Base-by-base conservation (phyloP, 2,329 filamentous ascomycete genomes). In the Ophiosphaerella herpotricha region DNA sequence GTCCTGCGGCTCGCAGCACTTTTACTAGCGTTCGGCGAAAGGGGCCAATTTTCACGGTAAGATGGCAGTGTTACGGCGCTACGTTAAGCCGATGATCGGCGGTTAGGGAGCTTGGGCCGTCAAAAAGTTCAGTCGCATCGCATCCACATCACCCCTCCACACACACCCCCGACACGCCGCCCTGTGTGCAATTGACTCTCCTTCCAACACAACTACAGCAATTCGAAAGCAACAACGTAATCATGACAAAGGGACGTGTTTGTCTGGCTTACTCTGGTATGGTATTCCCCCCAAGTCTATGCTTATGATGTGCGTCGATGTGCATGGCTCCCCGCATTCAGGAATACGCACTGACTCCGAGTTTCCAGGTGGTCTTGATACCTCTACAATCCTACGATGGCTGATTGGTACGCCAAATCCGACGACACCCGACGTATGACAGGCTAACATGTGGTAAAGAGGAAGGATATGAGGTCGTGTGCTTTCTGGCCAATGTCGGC, bases 391-490 rank as follows among this genome's bases (percentile, higher is more conserved):
- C 43, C 53, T 72, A 48, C 57, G 60, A 66, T 72, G 68, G 70
- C 68, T 74, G 48, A 70, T 68, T 39, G 63, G 61, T 71, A 70
- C 34, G 66, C 46, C 39, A 13, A 29, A 24, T 6, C 35, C 6
- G 14, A 23, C 16, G 16, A n/a, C 24, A 8, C n/a, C 13, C 2
- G 7, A 7, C 33, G 32, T 21, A 7, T 16, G 13, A n/a, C 9
- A 12, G 36, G 18, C 48, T 65, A 48, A 65, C 47, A 47, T 36
- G 1, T 3, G 8, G 13, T 35, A 31, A 43, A 63, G 80, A 83
- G 67, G 72, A 83, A 67, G 80, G 77, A 50, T 84, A 84, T 66
- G 80, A 82, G 64, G 86, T 88, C 58, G 80, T 87, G 61, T 84
- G 81, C 75, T 87, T 86, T 73, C 68, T 76, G 43, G 73, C 73